phyloP scores from a whole-genome alignment of 2,329 filamentous ascomycete species.

The Pseudonectria foliicola region DNA sequence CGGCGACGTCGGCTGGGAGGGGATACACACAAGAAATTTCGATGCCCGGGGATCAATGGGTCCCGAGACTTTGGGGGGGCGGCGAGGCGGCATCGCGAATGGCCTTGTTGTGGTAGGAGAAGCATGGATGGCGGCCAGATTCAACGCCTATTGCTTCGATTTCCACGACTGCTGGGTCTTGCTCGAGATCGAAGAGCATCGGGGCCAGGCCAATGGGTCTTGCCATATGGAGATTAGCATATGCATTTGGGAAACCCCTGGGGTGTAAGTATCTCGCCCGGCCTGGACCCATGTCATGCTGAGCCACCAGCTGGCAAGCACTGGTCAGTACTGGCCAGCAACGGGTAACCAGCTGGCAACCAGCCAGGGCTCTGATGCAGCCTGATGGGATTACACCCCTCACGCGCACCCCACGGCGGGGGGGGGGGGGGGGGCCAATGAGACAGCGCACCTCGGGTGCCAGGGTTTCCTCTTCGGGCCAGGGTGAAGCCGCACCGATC shows the following conservation, averaged over 20 bases:
- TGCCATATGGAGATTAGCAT: no score
- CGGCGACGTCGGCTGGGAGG: no score
- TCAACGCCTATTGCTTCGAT: constrained; percentile 29
- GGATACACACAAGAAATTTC: not conserved
- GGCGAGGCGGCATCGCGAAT: constrained; percentile 7
- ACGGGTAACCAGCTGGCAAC: no score
- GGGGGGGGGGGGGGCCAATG: no score
- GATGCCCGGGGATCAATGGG: no score
- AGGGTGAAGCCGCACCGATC: constrained; percentile 16
- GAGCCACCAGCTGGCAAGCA: no score
- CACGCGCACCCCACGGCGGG: no score
- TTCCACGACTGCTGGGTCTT: constrained; percentile 18
- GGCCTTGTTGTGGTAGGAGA: not conserved
- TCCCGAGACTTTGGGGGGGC: not conserved
- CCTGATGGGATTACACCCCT: no score
- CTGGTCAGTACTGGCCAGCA: no score
- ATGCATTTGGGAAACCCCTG: no score
- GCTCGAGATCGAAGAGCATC: constrained; percentile 24
- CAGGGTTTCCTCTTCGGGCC: constrained; percentile 1
- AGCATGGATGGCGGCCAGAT: constrained; percentile 14
- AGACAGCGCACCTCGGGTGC: constrained; percentile 12
- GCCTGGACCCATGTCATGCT: no score
- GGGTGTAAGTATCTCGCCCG: constrained; percentile 18
- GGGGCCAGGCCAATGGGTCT: constrained; percentile 13
- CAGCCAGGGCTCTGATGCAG: no score